phyloP scores from a whole-genome alignment of 2,329 filamentous ascomycete species.

The Aspergillus pseudonomiae region DNA sequence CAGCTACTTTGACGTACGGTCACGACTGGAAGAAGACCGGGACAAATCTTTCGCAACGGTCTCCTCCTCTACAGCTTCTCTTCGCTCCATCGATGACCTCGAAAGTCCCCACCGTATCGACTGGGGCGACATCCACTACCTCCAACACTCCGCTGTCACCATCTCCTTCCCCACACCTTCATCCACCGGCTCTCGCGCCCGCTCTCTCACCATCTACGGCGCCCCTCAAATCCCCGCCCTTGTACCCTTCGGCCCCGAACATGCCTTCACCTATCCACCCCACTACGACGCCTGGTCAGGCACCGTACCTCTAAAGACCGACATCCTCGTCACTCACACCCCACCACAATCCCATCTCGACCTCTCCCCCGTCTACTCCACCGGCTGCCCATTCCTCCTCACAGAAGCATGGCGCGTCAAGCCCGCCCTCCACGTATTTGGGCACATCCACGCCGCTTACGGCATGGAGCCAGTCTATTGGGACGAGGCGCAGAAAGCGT shows the following conservation, averaged over 20 bases:
- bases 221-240: constrained; percentile 72
- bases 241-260: constrained; percentile 68
- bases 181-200: constrained; percentile 51
- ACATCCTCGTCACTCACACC: constrained; percentile 80
- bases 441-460: constrained; percentile 78
- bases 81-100: constrained; percentile 44
- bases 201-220: constrained; percentile 74
- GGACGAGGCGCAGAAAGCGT: constrained; percentile 71
- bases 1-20: constrained; percentile 74
- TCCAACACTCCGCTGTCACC: constrained; percentile 69
- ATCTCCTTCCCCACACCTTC: constrained; percentile 58
- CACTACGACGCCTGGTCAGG: constrained; percentile 70
- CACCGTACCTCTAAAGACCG: constrained; percentile 70
- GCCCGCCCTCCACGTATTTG: constrained; percentile 79
- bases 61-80: constrained; percentile 40
- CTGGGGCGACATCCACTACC: constrained; percentile 71
- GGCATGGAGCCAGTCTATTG: constrained; percentile 73
- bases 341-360: constrained; percentile 74
- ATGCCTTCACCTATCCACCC: constrained; percentile 76
- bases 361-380: constrained; percentile 55
- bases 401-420: constrained; percentile 73
- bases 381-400: constrained; percentile 73
- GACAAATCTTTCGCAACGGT: constrained; percentile 33
- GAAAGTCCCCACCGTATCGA: constrained; percentile 58
- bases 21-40: constrained; percentile 61